phyloP scores from a whole-genome alignment of 129 eudicot species.

The Flaveria linearis region DNA sequence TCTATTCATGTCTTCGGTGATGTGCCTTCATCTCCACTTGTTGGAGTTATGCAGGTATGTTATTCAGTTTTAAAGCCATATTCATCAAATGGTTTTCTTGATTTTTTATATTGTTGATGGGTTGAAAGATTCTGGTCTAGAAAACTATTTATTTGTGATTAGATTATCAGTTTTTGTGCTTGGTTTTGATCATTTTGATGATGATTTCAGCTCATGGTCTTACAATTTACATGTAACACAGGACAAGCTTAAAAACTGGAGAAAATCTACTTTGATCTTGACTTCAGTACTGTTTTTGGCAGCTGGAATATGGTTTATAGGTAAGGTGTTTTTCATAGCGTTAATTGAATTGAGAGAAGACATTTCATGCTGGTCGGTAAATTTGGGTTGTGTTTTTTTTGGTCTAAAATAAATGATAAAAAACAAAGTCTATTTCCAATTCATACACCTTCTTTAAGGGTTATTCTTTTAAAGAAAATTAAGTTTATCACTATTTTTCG shows the following conservation, averaged over 20 bases:
- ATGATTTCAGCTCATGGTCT: not conserved
- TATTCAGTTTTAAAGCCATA: not conserved
- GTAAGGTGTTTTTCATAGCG: conserved; percentile 30
- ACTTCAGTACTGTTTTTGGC: conserved; percentile 76
- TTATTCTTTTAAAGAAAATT: not conserved
- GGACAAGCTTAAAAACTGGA: conserved; percentile 84
- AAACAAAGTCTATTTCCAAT: not conserved
- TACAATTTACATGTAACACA: conserved; percentile 32
- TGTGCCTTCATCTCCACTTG: conserved; percentile 94
- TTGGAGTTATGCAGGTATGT: conserved; percentile 81
- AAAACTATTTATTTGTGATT: not conserved
- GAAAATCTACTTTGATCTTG: conserved; percentile 63
- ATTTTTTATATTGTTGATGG: not conserved
- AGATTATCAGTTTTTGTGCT: not conserved
- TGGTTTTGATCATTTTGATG: conserved; percentile 3
- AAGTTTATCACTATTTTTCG: not conserved
- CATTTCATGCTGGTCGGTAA: not conserved
- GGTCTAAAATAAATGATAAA: no score
- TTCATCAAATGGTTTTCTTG: conserved; percentile 1
- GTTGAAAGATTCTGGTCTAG: not conserved
- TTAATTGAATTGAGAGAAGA: not conserved
- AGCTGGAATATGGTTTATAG: conserved; percentile 75
- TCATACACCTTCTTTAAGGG: not conserved
- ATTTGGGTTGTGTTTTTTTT: not conserved
- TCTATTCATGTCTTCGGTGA: conserved; percentile 89